Base-by-base conservation (phyloP, 805 yeast species). In the Ogataea nonfermentans region DNA sequence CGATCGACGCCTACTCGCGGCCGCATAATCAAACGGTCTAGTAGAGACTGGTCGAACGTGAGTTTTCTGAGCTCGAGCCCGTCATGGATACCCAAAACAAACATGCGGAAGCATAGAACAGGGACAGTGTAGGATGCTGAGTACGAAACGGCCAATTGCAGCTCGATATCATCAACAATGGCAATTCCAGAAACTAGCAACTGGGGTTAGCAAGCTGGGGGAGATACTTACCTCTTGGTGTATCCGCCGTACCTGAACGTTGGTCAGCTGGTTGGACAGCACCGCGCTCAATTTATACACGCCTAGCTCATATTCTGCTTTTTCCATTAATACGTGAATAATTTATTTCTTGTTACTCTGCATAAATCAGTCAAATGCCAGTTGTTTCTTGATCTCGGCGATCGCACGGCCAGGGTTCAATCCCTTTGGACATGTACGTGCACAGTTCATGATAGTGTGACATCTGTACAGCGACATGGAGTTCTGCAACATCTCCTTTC, bases 381-480 rank as follows among this genome's bases (percentile, higher is more conserved):
- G 77, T 61, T 81, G 80, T 74, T 88, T 90, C 78, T 93, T 93
- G 68, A 93, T 89, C 70, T 88, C 89, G 50, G 98, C 98, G 69
- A 93, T 93, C 43, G 99, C 98, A 57, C 65, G 74, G 71, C 98
- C 99, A 32, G 99, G 99, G 71, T 93, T 93, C 73, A 93, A 78
- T 50, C 96, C 97, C 53, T 81, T 93, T 84, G 99, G 99, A 75
- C 99, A 93, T 42, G 99, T 93, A 64, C 79, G 83, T 37, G 99
- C 78, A 79, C 99, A 93, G 79, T 93, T 93, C 96, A 93, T 86
- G 62, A 93, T 93, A 44, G 99, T 93, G 74, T 91, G 99, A 70
- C 99, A 93, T 76, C 99, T 84, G 80, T 93, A 93, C 59, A 93
- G 71, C 41, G 96, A 84, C 98, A 93, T 93, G 43, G 96, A 81